Conservation (phyloP, 805 yeast species). For the Sugiyamaella boreocaroliniensis region DNA sequence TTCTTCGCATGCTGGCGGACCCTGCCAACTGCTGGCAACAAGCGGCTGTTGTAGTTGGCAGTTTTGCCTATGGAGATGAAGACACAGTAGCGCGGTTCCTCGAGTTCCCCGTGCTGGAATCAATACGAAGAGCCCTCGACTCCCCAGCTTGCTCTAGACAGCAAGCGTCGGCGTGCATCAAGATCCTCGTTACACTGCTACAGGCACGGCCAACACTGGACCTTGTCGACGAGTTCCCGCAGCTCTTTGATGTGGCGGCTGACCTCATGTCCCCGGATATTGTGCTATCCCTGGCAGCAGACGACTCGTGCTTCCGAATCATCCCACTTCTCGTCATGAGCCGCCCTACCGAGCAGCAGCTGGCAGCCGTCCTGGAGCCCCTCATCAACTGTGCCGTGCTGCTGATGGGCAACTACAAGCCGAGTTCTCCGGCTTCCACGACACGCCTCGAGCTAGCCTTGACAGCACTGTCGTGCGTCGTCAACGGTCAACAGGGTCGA, state of each 20-base stretch:
- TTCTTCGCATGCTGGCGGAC: constrained; percentile 21
- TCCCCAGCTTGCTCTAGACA: constrained; percentile 4
- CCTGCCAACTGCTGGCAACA: constrained; percentile 17
- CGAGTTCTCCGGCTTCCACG: background rate
- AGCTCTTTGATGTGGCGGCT: constrained; percentile 11
- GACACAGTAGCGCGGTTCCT: constrained; percentile 12
- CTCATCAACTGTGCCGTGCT: constrained; percentile 13
- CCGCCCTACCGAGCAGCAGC: background rate
- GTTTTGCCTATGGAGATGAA: constrained; percentile 27
- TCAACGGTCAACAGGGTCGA: background rate
- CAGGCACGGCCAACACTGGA: constrained; percentile 12
- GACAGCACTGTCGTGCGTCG: constrained; percentile 15
- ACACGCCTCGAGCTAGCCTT: constrained; percentile 18
- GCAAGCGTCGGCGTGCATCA: constrained; percentile 10
- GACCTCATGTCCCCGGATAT: constrained; percentile 9
- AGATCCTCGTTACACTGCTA: constrained; percentile 16
- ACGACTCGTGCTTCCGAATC: constrained; percentile 14
- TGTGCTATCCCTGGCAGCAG: background rate
- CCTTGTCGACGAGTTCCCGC: constrained; percentile 12
- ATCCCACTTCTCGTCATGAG: constrained; percentile 9
- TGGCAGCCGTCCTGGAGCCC: constrained; percentile 12
- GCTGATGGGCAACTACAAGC: constrained; percentile 13
- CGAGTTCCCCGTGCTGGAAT: constrained; percentile 14
- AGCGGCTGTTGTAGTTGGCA: constrained; percentile 26
- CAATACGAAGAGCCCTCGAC: constrained; percentile 7